Conservation (phyloP, 2,329 filamentous ascomycete genomes). For the Trichoderma sp. region DNA sequence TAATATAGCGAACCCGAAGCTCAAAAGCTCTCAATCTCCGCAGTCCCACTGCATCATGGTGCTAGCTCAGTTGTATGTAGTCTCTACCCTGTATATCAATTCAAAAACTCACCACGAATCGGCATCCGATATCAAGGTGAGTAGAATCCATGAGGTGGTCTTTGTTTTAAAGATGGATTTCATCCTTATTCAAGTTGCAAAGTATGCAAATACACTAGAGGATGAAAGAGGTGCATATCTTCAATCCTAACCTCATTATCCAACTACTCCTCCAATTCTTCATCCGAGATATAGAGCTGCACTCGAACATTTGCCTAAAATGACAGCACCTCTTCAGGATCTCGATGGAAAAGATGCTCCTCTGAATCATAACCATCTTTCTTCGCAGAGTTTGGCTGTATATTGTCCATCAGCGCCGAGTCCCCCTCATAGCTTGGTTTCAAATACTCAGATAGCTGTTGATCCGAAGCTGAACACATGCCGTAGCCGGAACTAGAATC, state of each 20-base stretch:
- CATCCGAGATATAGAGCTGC: conserved; percentile 34
- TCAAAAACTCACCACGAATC: not conserved
- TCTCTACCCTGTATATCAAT: not conserved
- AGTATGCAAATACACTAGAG: not conserved
- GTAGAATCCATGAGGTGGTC: not conserved
- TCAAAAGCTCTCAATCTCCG: not conserved
- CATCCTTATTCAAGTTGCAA: not conserved
- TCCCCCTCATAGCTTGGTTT: too few relatives aligned
- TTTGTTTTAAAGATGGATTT: not conserved
- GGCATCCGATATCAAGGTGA: not conserved
- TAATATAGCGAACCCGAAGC: not conserved
- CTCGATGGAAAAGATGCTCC: conserved; percentile 14
- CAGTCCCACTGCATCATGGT: not conserved
- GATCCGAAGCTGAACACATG: not conserved
- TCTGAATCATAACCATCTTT: not conserved
- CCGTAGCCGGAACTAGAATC: not conserved
- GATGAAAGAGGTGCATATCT: not conserved
- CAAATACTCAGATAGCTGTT: not conserved
- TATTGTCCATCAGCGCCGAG: not conserved
- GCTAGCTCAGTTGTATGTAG: not conserved
- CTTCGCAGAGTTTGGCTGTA: not conserved
- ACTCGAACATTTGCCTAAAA: conserved; percentile 37
- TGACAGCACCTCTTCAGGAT: conserved; percentile 31
- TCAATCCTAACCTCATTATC: not conserved
- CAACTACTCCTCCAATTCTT: conserved; percentile 30